Conservation (phyloP, 2,329 filamentous ascomycete genomes). For the Nectriaceae sp. region DNA sequence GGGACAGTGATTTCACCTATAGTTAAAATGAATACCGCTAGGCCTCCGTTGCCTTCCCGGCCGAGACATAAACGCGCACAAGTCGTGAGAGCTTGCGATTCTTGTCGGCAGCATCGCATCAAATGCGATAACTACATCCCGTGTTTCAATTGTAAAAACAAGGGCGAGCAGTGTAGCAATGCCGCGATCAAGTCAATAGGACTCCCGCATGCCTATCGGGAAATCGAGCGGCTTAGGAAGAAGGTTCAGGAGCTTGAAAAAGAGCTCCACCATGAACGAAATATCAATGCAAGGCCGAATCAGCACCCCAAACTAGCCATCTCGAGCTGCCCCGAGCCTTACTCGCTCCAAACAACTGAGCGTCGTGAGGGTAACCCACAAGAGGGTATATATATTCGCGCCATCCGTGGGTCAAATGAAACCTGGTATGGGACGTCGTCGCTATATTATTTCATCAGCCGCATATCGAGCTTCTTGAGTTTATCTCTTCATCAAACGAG, state of each 20-base stretch:
- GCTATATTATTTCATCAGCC: constrained; percentile 8
- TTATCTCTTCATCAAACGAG: not conserved
- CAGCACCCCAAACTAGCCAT: not conserved
- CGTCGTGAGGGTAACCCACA: not conserved
- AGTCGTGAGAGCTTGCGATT: constrained; percentile 11
- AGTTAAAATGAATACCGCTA: not conserved
- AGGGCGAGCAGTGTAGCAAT: constrained; percentile 5
- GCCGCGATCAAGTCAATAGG: constrained; percentile 1
- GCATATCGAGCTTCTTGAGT: constrained; percentile 2
- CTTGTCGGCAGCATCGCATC: constrained; percentile 9
- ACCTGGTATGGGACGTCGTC: constrained; percentile 13
- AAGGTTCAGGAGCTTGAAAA: constrained; percentile 6
- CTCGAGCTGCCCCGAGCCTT: not conserved
- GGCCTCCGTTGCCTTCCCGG: not conserved
- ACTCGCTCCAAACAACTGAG: not conserved
- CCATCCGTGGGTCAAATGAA: constrained; percentile 4
- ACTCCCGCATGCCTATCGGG: constrained; percentile 4
- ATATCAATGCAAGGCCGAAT: not conserved
- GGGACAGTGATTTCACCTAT: too few species aligned
- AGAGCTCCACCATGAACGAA: constrained; percentile 4
- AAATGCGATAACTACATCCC: constrained; percentile 10
- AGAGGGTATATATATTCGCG: constrained; percentile 6
- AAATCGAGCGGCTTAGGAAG: constrained; percentile 7
- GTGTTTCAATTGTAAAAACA: constrained; percentile 1
- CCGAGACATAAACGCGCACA: not conserved